Base-by-base conservation (phyloP, 1,139 yeast genomes). In the Candida dubliniensis region DNA sequence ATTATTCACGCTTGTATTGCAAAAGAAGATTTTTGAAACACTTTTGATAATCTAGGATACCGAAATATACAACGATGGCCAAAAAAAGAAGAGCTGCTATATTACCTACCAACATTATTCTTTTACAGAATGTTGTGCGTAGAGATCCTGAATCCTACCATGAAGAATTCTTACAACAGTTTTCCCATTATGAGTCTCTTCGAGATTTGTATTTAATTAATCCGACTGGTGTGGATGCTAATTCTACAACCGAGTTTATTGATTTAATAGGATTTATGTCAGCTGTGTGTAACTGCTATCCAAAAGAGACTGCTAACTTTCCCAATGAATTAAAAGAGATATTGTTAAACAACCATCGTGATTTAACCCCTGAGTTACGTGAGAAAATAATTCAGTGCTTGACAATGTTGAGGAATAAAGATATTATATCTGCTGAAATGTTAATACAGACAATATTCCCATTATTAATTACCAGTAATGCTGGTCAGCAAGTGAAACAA, bases 91-190 rank as follows among this genome's bases (percentile, higher is more conserved):
- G 96, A 77, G 95, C 96, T 34, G 96, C 96, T 41, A 76, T 89
- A 44, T 72, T 91, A 60, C 98, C 97, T 14, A 87, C 91, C 25
- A 93, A 93, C 66, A 87, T 93, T 59, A 91, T 95, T 40, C 70
- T 91, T 49, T 71, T 93, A 51, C 99, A 95, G 68, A 93, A 95
- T 62, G 77, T 93, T 47, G 96, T 93, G 10, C 84, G 91, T 59
- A 76, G 97, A 56, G 99, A 93, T 61, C 98, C 99, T 2, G 86
- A 81, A 49, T 89, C 98, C 0, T 95, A 93, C 64, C 81, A 82
- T 51, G 99, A 95, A 64, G 99, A 93, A 65, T 93, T 93, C 64
- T 63, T 84, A 40, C 95, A 90, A 57, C 99, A 95, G 62, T 89
- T 84, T 63, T 79, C 93, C 44, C 99, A 95, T 63, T 93, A 93